These are phyloP conservation scores for Leccinum imitatum DNA, from an alignment of 768 basidiomycete genomes.

Conservation along the genomic window DNA sequence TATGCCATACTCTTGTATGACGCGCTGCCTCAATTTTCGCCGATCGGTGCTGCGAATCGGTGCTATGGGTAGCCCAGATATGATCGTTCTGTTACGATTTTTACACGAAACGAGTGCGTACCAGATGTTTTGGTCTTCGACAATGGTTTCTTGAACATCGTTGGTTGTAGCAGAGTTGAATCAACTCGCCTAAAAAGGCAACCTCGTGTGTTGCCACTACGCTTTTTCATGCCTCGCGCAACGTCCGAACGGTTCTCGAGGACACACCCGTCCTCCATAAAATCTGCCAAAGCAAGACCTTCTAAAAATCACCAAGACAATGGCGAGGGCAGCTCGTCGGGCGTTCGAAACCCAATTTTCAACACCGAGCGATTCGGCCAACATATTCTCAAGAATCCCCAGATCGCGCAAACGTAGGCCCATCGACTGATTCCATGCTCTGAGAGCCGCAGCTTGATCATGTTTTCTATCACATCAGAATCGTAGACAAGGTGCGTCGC, in stretches of 20 bases:
- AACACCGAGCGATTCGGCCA: constrained; percentile 96
- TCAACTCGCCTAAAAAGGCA: constrained; percentile 19
- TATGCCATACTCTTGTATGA: constrained; percentile 46
- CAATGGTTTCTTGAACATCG: constrained; percentile 81
- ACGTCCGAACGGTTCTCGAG: constrained; percentile 72
- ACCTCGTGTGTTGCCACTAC: background rate
- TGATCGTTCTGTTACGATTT: background rate
- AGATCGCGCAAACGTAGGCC: constrained; percentile 83
- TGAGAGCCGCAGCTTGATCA: constrained; percentile 10
- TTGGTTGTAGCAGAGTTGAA: background rate
- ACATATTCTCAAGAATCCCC: constrained; percentile 94
- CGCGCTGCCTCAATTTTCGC: constrained; percentile 65
- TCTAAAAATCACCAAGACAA: constrained; percentile 39
- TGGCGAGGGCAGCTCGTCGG: constrained; percentile 38
- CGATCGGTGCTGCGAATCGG: constrained; percentile 73
- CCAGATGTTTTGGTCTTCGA: constrained; percentile 68
- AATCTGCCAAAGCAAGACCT: constrained; percentile 29
- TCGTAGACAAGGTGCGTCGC: constrained; percentile 56
- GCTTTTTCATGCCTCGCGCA: constrained; percentile 69
- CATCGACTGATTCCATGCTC: constrained; percentile 21
- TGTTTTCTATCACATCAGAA: constrained; percentile 34
- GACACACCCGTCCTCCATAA: constrained; percentile 63
- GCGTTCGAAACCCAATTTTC: constrained; percentile 81
- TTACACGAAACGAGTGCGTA: constrained; percentile 7
- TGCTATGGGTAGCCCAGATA: constrained; percentile 33